Base-by-base conservation (phyloP, 1,139 yeast genomes). In the Suhomyces anneliseae region DNA sequence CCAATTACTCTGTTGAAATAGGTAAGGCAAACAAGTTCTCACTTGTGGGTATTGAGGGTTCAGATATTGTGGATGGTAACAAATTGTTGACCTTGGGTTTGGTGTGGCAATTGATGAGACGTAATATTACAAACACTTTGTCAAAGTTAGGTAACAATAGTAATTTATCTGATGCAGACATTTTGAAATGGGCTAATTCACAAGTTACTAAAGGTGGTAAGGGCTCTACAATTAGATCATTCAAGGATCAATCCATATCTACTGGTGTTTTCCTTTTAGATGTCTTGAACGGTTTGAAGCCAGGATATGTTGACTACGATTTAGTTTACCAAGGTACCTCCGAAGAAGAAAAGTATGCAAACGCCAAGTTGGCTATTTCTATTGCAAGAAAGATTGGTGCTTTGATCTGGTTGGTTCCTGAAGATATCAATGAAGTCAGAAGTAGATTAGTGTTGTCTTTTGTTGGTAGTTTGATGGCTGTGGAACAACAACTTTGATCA, bases 51-150 rank as follows among this genome's bases (percentile, higher is more conserved):
- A 95, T 93, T 55, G 99, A 93, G 68, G 99, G 99, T 44, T 90
- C 97, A 7, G 99, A 93, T 69, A 93, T 93, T 56, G 88, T 90
- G 40, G 99, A 93, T 66, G 98, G 98, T 56, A 87, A 87, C 63
- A 89, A 87, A 64, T 78, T 95, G 45, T 79, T 95, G 57, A 90
- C 96, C 0, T 78, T 95, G 58, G 99, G 95, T n/a, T 80, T 93
- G 51, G 98, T 93, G 36, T 93, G 99, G 99, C 99, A 93, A 74
- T 79, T 93, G 61, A 93, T 93, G 99, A 85, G 99, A 68, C 85
- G 96, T 67, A 93, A 93, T 69, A 93, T 93, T 58, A 85, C 85
- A 50, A 81, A 84, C 55, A 93, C 99, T 1, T 80, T 93, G 64
- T 77, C 87, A 48, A 79, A 82, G 44, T 76, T 93, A 58, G 81